phyloP scores from a whole-genome alignment of 2,329 filamentous ascomycete species.

The Blastomyces percursus region DNA sequence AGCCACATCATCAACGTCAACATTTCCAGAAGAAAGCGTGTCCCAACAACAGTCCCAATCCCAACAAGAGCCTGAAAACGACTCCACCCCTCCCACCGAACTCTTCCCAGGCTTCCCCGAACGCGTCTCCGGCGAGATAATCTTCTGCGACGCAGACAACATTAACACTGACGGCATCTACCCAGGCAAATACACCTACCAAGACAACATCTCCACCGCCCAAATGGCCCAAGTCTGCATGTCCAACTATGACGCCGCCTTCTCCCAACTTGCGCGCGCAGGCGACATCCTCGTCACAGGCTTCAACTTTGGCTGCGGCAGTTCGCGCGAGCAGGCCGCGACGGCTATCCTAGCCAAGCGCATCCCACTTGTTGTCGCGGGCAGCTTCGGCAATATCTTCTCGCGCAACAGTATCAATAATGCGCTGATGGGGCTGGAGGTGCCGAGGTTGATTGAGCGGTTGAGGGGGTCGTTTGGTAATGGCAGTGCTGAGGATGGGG shows the following conservation, averaged over 20 bases:
- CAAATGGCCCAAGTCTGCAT: slow-evolving; percentile 86
- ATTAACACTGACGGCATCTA: slow-evolving; percentile 92
- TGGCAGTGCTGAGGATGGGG: slow-evolving; percentile 27
- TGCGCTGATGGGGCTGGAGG: slow-evolving; percentile 29
- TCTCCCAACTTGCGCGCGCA: slow-evolving; percentile 50
- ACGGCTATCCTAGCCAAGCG: slow-evolving; percentile 73
- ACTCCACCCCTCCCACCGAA: slow-evolving; percentile 42
- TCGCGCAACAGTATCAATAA: slow-evolving; percentile 45
- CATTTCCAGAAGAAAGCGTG: background rate
- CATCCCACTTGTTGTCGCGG: slow-evolving; percentile 68
- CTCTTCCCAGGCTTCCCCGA: slow-evolving; percentile 80
- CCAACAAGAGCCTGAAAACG: background rate
- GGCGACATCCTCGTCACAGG: slow-evolving; percentile 76
- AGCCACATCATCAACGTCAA: background rate
- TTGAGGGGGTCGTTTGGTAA: slow-evolving; percentile 27
- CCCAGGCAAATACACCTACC: slow-evolving; percentile 83
- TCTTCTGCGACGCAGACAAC: slow-evolving; percentile 78
- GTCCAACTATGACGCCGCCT: slow-evolving; percentile 79
- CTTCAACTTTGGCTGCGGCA: slow-evolving; percentile 82
- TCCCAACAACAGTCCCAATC: background rate
- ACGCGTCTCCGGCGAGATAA: slow-evolving; percentile 70
- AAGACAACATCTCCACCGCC: slow-evolving; percentile 64
- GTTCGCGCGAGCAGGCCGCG: slow-evolving; percentile 73
- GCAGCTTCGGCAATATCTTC: slow-evolving; percentile 79
- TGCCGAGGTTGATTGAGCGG: slow-evolving; percentile 26